These are phyloP conservation scores for Quercus variabilis DNA, from an alignment of 306 rosid genomes.

Conservation along the genomic window DNA sequence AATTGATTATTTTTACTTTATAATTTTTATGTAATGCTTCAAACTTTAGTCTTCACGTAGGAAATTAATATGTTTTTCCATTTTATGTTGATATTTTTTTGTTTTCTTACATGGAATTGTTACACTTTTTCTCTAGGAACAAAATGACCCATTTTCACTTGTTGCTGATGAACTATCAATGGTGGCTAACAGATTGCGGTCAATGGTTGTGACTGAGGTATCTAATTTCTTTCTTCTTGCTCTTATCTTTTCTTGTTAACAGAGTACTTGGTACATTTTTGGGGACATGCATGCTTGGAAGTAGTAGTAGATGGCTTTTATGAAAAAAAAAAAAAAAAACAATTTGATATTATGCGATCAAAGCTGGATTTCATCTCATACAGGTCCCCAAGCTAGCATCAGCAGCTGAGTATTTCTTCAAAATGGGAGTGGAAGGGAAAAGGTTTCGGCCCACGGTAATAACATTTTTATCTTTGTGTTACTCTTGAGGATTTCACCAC, in stretches of 20 bases:
- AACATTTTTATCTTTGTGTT: slow-evolving; percentile 10
- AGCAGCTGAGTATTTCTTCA: slow-evolving; percentile 92
- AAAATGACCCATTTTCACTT: slow-evolving; percentile 82
- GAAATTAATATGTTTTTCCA: not conserved
- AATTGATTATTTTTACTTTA: not conserved
- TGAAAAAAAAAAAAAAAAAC: not conserved
- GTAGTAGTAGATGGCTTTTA: not conserved
- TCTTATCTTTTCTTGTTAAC: not conserved
- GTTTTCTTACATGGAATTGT: slow-evolving; percentile 2
- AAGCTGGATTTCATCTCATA: slow-evolving; percentile 16
- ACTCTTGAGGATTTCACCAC: not conserved
- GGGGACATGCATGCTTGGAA: slow-evolving; percentile 11
- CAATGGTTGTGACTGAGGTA: slow-evolving; percentile 90
- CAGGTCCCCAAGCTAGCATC: slow-evolving; percentile 99
- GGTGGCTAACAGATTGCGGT: slow-evolving; percentile 70
- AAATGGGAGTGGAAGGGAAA: slow-evolving; percentile 94
- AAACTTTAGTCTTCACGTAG: not conserved
- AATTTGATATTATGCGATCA: not conserved
- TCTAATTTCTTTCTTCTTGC: slow-evolving; percentile 15
- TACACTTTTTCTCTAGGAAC: slow-evolving; percentile 50
- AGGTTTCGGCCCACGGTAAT: slow-evolving; percentile 97
- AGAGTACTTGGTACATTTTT: not conserved
- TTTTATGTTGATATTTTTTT: not conserved
- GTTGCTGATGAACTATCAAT: slow-evolving; percentile 87
- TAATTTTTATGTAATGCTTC: not conserved